Conservation (phyloP, 225 moss, liverwort and hornwort species). For the Marchantia polymorpha region DNA sequence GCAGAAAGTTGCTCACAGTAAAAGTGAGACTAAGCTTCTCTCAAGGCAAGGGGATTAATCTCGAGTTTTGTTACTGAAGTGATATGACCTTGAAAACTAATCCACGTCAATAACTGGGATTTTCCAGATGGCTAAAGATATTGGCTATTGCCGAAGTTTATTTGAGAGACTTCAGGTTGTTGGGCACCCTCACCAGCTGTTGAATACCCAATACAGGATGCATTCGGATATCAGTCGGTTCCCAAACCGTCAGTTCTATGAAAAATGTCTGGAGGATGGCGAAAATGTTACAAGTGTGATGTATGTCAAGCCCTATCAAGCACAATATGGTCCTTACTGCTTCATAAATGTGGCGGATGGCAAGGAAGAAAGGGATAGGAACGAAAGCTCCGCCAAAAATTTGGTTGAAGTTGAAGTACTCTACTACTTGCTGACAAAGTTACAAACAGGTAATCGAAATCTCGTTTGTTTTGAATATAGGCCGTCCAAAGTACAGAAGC, state of each 20-base stretch:
- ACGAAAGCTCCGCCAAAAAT: conserved; percentile 35
- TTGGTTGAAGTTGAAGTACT: conserved; percentile 47
- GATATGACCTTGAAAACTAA: not conserved
- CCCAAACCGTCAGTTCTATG: conserved; percentile 47
- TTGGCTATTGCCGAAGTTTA: conserved; percentile 42
- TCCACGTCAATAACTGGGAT: not conserved
- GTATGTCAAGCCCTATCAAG: conserved; percentile 45
- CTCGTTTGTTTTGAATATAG: not conserved
- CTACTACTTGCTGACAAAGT: conserved; percentile 28
- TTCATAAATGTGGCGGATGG: conserved; percentile 48
- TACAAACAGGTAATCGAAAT: conserved; percentile 37
- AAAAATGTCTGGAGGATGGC: conserved; percentile 31
- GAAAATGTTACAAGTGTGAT: conserved; percentile 29
- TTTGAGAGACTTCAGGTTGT: conserved; percentile 47
- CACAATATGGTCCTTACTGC: conserved; percentile 44
- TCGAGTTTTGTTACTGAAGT: too few species aligned
- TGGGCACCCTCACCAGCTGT: conserved; percentile 36
- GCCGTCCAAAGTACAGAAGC: too few species aligned
- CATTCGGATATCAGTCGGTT: conserved; percentile 44
- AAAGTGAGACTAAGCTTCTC: too few species aligned
- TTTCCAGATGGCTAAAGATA: conserved; percentile 37
- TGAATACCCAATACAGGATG: conserved; percentile 52
- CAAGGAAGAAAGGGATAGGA: conserved; percentile 33
- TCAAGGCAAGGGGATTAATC: too few species aligned
- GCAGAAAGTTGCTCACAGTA: too few species aligned